A percentile compares a stretch with the other conserved stretches of the same genome.
Conservation (phyloP, 768 basidiomycete species). For the Tylopilus plumbeoviolaceoides region DNA sequence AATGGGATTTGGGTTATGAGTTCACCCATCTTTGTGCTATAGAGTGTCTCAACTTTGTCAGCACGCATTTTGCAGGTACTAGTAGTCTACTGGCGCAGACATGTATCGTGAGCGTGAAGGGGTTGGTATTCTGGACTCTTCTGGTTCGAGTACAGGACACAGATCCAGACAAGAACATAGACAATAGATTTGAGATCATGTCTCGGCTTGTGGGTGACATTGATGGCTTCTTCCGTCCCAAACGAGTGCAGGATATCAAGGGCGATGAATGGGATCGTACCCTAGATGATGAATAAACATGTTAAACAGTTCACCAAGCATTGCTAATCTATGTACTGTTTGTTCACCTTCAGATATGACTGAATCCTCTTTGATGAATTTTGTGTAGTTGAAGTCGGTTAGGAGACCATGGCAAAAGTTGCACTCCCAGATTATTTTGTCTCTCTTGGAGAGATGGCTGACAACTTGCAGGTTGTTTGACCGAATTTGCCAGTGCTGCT, state of each 20-base stretch:
- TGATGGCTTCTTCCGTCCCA: background rate
- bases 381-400: too few species aligned
- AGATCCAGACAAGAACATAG: conserved; percentile 4
- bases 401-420: too few species aligned
- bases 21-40: background rate
- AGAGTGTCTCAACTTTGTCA: background rate
- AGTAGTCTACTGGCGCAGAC: background rate
- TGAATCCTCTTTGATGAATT: too few species aligned
- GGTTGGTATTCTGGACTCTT: background rate
- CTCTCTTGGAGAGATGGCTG: too few species aligned
- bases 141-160: background rate
- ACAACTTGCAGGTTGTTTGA: too few species aligned
- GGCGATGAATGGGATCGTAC: too few species aligned
- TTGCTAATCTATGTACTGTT: too few species aligned
- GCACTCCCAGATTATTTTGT: too few species aligned
- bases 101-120: background rate
- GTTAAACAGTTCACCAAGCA: too few species aligned
- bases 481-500: too few species aligned
- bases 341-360: too few species aligned
- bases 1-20: background rate
- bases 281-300: too few species aligned
- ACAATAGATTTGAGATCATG: conserved; percentile 4
- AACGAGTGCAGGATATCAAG: background rate
- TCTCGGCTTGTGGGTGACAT: background rate
- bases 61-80: background rate